These are phyloP conservation scores for Heliamphora ciliata DNA, from an alignment of 179 eudicot genomes.

Conservation along the genomic window DNA sequence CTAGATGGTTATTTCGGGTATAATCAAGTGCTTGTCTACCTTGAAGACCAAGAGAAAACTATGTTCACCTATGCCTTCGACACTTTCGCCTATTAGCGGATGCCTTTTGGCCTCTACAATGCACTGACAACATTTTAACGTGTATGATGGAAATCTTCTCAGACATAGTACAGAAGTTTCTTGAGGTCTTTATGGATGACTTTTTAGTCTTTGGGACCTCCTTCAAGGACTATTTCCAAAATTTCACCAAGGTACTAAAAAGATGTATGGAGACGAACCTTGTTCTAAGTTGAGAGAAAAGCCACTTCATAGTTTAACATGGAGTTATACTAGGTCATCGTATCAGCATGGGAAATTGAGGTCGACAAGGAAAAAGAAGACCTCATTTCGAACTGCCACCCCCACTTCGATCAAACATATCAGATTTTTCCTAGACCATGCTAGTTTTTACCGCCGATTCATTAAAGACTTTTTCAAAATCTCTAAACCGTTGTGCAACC, in stretches of 20 bases:
- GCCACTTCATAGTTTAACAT: neutral
- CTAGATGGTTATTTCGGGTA: too few species aligned
- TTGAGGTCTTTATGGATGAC: neutral
- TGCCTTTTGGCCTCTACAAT: too few species aligned
- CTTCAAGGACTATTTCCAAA: neutral
- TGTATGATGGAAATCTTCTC: too few species aligned
- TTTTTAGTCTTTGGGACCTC: neutral
- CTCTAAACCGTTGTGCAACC: neutral
- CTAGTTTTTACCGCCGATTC: neutral
- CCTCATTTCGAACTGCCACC: too few species aligned
- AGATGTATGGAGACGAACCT: neutral
- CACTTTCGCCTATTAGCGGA: too few species aligned
- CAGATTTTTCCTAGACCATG: neutral
- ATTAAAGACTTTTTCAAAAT: neutral
- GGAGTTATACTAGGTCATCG: neutral
- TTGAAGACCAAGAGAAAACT: too few species aligned
- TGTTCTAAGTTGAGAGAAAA: neutral
- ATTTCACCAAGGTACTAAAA: neutral
- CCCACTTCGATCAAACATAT: neutral
- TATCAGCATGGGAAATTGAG: too few species aligned
- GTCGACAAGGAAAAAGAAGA: too few species aligned
- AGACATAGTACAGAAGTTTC: too few species aligned
- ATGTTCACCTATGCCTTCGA: too few species aligned
- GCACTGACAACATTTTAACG: too few species aligned
- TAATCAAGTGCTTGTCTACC: too few species aligned